Conservation (phyloP, 306 rosid species). For the Citrullus amarus region DNA sequence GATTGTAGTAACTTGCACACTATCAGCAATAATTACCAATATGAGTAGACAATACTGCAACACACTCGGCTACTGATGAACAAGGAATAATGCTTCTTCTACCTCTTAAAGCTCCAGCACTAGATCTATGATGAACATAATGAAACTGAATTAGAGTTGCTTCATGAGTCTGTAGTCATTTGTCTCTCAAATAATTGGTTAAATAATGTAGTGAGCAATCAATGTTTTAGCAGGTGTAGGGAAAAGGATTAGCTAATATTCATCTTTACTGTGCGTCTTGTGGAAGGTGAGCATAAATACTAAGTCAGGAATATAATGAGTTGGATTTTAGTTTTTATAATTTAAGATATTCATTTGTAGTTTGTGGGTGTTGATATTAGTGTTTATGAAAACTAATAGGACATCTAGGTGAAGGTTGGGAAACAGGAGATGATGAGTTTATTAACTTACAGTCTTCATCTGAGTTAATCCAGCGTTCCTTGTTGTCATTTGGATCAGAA, state of each 20-base stretch:
- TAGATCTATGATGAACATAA: conserved; percentile 38
- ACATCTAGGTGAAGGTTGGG: background rate
- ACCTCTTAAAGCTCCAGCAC: conserved; percentile 71
- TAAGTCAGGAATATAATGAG: background rate
- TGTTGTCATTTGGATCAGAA: conserved; percentile 46
- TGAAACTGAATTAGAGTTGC: background rate
- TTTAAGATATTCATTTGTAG: background rate
- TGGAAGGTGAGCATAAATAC: background rate
- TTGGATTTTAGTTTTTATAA: background rate
- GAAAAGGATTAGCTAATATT: background rate
- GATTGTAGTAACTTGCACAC: conserved; percentile 8
- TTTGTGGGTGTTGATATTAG: conserved; percentile 1
- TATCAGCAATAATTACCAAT: conserved; percentile 19
- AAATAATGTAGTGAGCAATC: background rate
- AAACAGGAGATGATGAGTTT: background rate
- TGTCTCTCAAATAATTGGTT: background rate
- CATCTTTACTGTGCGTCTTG: background rate
- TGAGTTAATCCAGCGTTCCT: conserved; percentile 85
- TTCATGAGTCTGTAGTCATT: background rate
- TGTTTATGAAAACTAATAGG: background rate
- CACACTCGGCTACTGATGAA: conserved; percentile 9
- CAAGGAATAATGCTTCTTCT: conserved; percentile 16
- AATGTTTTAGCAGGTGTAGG: background rate
- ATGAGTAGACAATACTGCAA: conserved; percentile 8
- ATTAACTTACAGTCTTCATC: conserved; percentile 76